These are phyloP conservation scores for Agaricales sp. DNA, from an alignment of 1,284 basidiomycete species.

Conservation along the genomic window DNA sequence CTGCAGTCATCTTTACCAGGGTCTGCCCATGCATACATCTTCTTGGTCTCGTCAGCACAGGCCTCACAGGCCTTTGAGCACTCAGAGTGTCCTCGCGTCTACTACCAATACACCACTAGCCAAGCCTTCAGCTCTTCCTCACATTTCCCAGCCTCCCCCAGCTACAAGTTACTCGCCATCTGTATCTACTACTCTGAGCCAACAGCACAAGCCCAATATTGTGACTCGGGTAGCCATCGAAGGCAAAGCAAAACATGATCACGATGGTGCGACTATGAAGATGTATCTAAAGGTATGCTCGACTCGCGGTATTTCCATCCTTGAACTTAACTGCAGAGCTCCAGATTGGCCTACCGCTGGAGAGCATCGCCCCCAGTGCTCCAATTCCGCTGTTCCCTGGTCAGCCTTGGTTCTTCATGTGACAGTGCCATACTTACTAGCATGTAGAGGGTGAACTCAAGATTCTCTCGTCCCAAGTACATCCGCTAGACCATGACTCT, in stretches of 20 bases:
- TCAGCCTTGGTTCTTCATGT: conserved; percentile 18
- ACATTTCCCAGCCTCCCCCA: neutral
- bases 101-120: neutral
- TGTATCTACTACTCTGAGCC: conserved; percentile 8
- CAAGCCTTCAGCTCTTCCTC: neutral
- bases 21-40: neutral
- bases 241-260: conserved; percentile 53
- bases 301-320: conserved; percentile 4
- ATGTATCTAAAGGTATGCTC: conserved; percentile 61
- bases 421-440: neutral
- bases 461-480: conserved; percentile 57
- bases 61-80: neutral
- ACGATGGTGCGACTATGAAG: conserved; percentile 54
- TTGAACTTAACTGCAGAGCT: conserved; percentile 25
- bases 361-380: conserved; percentile 49
- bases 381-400: conserved; percentile 67
- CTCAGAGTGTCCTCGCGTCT: neutral
- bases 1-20: neutral
- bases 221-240: conserved; percentile 67
- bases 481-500: conserved; percentile 60
- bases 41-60: neutral
- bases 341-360: conserved; percentile 52
- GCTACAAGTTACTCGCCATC: neutral
- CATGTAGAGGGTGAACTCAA: conserved; percentile 65
- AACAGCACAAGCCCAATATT: conserved; percentile 46